A percentile compares a stretch with the other conserved stretches of the same genome.
Conservation (phyloP, 192 early-diverging fungal genomes). For the Coemansia sp. region DNA sequence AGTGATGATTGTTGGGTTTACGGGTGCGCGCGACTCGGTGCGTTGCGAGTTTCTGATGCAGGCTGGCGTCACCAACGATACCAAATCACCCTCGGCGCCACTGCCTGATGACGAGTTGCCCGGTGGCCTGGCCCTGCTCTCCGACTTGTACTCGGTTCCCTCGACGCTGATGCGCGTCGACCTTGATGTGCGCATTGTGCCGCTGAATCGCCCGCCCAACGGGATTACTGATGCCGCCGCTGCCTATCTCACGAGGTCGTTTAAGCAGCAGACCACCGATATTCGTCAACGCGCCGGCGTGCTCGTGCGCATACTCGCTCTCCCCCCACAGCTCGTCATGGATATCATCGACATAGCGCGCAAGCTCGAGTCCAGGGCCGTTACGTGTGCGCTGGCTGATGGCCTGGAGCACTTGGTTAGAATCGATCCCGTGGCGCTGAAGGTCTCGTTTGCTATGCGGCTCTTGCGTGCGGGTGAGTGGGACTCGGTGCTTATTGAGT, state of each 20-base stretch:
- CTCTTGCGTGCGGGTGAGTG: neutral
- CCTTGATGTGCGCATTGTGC: constrained; percentile 45
- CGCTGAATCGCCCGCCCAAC: constrained; percentile 44
- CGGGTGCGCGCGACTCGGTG: constrained; percentile 37
- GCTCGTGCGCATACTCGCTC: constrained; percentile 37
- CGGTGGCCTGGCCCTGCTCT: constrained; percentile 14
- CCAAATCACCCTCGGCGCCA: neutral
- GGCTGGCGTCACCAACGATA: constrained; percentile 16
- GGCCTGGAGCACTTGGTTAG: constrained; percentile 32
- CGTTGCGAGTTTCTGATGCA: constrained; percentile 50
- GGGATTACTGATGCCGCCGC: constrained; percentile 44
- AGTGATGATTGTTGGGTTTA: constrained; percentile 50
- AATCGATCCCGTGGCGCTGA: constrained; percentile 13
- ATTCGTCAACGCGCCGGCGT: constrained; percentile 37
- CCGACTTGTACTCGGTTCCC: constrained; percentile 29
- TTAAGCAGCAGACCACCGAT: constrained; percentile 26
- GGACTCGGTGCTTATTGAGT: constrained; percentile 24
- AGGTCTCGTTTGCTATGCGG: constrained; percentile 22
- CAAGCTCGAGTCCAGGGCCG: constrained; percentile 22
- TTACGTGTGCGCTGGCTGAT: constrained; percentile 12
- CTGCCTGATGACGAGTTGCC: neutral
- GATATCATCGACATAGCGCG: constrained; percentile 32
- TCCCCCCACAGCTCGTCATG: constrained; percentile 49
- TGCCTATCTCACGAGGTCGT: constrained; percentile 14
- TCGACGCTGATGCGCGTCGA: constrained; percentile 34